Evolutionary conservation across 2,329 filamentous ascomycete genomes (phyloP), one percentile per base, ranked within the genome.

Genomic region (Exophiala bonariae): DNA sequence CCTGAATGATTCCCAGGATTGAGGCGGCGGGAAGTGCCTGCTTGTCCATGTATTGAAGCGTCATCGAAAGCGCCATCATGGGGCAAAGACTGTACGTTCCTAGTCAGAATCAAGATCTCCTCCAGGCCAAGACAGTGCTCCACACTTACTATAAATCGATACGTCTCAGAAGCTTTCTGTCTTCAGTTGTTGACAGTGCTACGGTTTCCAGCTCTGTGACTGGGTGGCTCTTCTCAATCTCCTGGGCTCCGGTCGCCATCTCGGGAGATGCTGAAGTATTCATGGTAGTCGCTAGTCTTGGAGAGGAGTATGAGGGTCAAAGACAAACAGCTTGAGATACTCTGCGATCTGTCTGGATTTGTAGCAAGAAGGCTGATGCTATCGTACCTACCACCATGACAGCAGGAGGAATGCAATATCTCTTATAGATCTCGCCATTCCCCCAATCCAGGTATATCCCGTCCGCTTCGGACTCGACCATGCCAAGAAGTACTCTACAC

Each of bases 1-100:
- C 32, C n/a, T 34, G 32, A 18, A 34, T 34, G 32, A 34, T 34
- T 6, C 32, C 32, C 32, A 34, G 17, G 32, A 34, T 34, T 8
- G 32, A 34, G 8, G 32, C 32, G 8, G 6, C 17, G 32, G 32
- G n/a, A 7, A 34, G n/a, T 14, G 32, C 6, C 32, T 6, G 6
- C 32, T 34, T 34, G 32, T 34, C 32, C 32, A 34, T 6, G n/a
- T 7, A 14, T 34, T 34, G 32, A 34, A 34, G 32, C 32, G n/a
- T 34, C 28, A 31, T 31, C n/a, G 28, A 9, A n/a, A 31, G n/a
- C 9, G n/a, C 9, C 28, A 31, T 31, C n/a, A 31, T 9, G 28
- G 28, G 28, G 28, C 28, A 31, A 31, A 31, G 28, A 31, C 28
- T 31, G 28, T n/a, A n/a, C 28, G 28, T 31, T 31, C 28, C 28